Evolutionary conservation across 805 yeast species (phyloP).

Genomic region (Hermanozyma aechmeae): DNA sequence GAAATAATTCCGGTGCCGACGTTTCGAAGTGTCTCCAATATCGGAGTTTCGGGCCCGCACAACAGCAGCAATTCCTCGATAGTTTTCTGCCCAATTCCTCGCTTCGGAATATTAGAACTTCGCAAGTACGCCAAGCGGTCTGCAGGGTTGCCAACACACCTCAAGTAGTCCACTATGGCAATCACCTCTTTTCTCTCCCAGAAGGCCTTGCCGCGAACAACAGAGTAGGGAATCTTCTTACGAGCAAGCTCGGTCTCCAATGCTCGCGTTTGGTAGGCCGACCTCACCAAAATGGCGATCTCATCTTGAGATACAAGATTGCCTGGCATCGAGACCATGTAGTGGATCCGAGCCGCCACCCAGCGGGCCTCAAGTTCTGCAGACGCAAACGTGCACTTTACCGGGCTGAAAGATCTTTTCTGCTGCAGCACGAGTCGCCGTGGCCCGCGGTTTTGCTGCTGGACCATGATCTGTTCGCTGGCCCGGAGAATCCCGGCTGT

Average conservation of each 20-base stretch:
- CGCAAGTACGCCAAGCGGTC: slow-evolving; percentile 56
- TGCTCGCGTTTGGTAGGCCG: slow-evolving; percentile 49
- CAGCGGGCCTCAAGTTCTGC: slow-evolving; percentile 48
- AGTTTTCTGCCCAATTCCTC: slow-evolving; percentile 60
- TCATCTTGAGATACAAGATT: slow-evolving; percentile 42
- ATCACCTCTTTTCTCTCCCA: slow-evolving; percentile 71
- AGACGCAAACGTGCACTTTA: slow-evolving; percentile 29
- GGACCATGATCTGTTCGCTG: slow-evolving; percentile 58
- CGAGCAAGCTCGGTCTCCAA: slow-evolving; percentile 57
- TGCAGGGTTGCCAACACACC: slow-evolving; percentile 47
- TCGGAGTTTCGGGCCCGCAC: no score
- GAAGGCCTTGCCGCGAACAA: slow-evolving; percentile 68
- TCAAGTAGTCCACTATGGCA: slow-evolving; percentile 52
- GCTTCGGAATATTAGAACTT: slow-evolving; percentile 48
- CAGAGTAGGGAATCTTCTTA: slow-evolving; percentile 50
- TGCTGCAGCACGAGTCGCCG: slow-evolving; percentile 41
- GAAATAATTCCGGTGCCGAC: no score
- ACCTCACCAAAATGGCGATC: slow-evolving; percentile 63
- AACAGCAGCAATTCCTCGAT: no score
- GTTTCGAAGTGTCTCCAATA: no score
- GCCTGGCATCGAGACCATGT: slow-evolving; percentile 36
- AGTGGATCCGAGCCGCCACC: slow-evolving; percentile 46
- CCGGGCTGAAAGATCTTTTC: slow-evolving; percentile 36
- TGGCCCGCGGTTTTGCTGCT: slow-evolving; percentile 39
- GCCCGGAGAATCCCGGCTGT: slow-evolving; percentile 53